Evolutionary conservation across 2,329 filamentous ascomycete species (phyloP).

Genomic region (Botrytis byssoidea): DNA sequence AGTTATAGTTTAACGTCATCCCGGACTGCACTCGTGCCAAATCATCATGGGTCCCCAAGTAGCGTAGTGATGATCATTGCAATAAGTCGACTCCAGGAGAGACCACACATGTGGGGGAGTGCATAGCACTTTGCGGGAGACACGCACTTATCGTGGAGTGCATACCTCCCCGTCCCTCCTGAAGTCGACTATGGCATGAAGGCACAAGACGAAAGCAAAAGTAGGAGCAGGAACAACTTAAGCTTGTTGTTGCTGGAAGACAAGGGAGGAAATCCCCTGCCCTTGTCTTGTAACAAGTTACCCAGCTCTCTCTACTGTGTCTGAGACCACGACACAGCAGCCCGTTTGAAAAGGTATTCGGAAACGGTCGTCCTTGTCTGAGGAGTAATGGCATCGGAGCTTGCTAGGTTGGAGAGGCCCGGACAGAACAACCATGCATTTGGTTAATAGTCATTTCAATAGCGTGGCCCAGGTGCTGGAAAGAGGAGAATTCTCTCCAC

Average conservation of each 20-base stretch:
- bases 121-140: background rate
- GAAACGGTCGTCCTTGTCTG: background rate
- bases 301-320: background rate
- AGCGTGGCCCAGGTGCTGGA: conserved; percentile 56
- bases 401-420: background rate
- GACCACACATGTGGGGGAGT: background rate
- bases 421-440: conserved; percentile 89
- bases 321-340: background rate
- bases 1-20: background rate
- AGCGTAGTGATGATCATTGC: background rate
- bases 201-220: background rate
- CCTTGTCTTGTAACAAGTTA: background rate
- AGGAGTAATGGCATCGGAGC: background rate
- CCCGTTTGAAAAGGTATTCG: background rate
- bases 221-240: background rate
- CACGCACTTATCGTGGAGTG: background rate
- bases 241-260: background rate
- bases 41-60: background rate
- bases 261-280: background rate
- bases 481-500: conserved; percentile 66
- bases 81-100: background rate
- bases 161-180: background rate
- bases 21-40: background rate
- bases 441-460: conserved; percentile 99
- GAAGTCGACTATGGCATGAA: background rate